A percentile compares a stretch with the other conserved stretches of the same genome.
phyloP scores from a whole-genome alignment of 441 rosid species.

The Populus tomentosa region DNA sequence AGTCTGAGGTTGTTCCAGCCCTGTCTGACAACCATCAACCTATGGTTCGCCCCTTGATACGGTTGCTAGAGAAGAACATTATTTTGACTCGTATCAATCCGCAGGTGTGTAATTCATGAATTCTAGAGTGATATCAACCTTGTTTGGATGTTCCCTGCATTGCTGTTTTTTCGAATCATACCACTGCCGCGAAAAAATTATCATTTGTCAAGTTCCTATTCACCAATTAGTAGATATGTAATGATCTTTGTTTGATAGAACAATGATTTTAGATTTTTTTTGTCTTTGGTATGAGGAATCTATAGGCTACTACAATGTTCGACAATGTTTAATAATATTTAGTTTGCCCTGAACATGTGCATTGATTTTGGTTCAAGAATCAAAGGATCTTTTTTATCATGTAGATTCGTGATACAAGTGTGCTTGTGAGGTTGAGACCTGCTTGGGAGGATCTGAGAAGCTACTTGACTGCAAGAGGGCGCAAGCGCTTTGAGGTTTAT shows the following conservation, averaged over 20 bases:
- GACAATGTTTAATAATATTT: neutral
- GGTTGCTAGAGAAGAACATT: constrained; percentile 79
- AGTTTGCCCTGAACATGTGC: neutral
- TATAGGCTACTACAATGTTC: neutral
- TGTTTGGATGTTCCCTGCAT: neutral
- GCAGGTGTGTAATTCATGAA: constrained; percentile 46
- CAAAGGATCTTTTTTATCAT: constrained; percentile 9
- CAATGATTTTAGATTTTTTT: neutral
- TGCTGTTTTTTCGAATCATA: neutral
- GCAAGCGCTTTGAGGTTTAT: constrained; percentile 99
- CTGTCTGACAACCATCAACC: constrained; percentile 74
- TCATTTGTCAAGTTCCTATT: neutral
- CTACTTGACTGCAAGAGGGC: constrained; percentile 93
- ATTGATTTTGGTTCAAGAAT: constrained; percentile 12
- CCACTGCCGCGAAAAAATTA: neutral
- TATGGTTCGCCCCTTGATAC: constrained; percentile 74
- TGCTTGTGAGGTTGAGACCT: constrained; percentile 98
- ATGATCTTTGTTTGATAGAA: neutral
- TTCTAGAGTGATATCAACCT: neutral
- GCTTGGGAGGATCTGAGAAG: constrained; percentile 97
- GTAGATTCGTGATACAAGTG: constrained; percentile 98
- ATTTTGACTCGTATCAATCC: constrained; percentile 95
- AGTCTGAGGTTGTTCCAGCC: constrained; percentile 73
- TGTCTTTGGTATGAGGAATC: neutral
- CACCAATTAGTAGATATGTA: neutral